phyloP scores from a whole-genome alignment of 2,329 filamentous ascomycete genomes.

The Diaporthe helianthi region DNA sequence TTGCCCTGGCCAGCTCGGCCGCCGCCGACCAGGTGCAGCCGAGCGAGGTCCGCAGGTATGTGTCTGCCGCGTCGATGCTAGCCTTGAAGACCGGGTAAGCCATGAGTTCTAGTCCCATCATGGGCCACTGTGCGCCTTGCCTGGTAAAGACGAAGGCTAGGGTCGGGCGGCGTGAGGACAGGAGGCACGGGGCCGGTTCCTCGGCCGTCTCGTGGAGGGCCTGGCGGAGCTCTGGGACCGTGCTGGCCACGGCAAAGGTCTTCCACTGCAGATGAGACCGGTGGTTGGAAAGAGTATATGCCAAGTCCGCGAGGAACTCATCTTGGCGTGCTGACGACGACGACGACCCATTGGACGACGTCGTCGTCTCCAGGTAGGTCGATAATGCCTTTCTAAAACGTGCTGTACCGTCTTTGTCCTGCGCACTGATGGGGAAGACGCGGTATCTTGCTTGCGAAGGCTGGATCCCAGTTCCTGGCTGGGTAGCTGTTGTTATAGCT shows the following conservation, averaged over 20 bases:
- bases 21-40: slow-evolving; percentile 21
- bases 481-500: background rate
- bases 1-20: slow-evolving; percentile 8
- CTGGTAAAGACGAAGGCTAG: slow-evolving; percentile 33
- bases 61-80: slow-evolving; percentile 7
- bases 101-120: slow-evolving; percentile 37
- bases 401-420: background rate
- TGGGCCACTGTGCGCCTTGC: slow-evolving; percentile 36
- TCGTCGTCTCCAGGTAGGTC: background rate
- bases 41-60: background rate
- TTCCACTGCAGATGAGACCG: background rate
- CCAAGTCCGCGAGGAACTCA: background rate
- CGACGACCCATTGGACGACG: too few relatives aligned
- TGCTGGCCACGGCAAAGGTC: slow-evolving; percentile 8
- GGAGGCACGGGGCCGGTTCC: background rate
- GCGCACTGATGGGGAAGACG: background rate
- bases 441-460: background rate
- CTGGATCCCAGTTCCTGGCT: background rate
- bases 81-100: slow-evolving; percentile 9
- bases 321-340: background rate
- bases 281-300: background rate
- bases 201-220: background rate
- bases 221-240: background rate
- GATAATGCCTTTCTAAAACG: background rate
- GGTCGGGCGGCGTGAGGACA: background rate